phyloP scores from a whole-genome alignment of 1,284 basidiomycete species.

The Apiotrichum porosum region DNA sequence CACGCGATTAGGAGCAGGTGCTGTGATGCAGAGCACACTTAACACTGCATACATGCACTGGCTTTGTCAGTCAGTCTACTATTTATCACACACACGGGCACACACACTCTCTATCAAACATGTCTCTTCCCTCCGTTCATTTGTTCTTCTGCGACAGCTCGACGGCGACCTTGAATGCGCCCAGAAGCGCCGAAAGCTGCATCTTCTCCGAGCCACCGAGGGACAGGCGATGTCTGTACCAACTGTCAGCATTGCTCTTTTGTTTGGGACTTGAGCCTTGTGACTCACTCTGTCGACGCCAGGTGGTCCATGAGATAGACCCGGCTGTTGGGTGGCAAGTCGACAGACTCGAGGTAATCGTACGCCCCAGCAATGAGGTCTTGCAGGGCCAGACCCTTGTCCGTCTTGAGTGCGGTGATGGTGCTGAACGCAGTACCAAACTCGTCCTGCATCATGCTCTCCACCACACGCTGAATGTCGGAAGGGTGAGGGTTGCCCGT shows the following conservation, averaged over 20 bases:
- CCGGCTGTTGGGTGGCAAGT: constrained; percentile 77
- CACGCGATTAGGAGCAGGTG: too few species aligned
- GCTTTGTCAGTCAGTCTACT: too few species aligned
- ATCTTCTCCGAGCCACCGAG: constrained; percentile 92
- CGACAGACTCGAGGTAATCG: constrained; percentile 81
- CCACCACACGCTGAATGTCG: constrained; percentile 88
- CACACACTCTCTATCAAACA: constrained; percentile 32
- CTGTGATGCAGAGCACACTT: too few species aligned
- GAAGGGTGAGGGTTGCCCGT: constrained; percentile 93
- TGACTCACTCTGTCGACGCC: constrained; percentile 83
- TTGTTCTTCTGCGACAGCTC: constrained; percentile 54
- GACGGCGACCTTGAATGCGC: constrained; percentile 88
- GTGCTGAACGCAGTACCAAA: constrained; percentile 86
- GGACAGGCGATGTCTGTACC: constrained; percentile 74
- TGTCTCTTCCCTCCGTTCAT: constrained; percentile 6
- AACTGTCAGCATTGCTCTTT: constrained; percentile 2
- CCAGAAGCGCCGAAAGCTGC: constrained; percentile 85
- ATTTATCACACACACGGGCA: too few species aligned
- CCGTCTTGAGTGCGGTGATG: constrained; percentile 78
- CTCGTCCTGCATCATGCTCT: constrained; percentile 94
- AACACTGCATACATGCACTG: too few species aligned
- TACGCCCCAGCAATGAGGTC: constrained; percentile 92
- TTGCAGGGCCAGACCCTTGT: constrained; percentile 89
- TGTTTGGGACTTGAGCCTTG: too few species aligned
- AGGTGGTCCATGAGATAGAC: constrained; percentile 88